Conservation (phyloP, 495 filamentous ascomycete genomes). For the Hyaloscypha finlandica region DNA sequence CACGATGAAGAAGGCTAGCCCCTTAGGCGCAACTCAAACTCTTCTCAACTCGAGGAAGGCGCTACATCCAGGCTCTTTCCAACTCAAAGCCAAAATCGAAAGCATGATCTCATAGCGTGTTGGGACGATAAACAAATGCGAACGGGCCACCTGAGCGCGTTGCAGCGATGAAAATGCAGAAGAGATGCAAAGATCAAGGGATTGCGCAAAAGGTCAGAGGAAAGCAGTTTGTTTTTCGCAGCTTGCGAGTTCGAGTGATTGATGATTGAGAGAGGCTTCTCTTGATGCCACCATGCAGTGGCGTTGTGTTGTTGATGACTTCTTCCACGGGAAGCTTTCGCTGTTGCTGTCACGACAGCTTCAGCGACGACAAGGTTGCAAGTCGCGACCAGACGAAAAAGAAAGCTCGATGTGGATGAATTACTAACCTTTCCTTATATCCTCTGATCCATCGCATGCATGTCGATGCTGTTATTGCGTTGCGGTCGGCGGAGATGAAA, state of each 20-base stretch:
- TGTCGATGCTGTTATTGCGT: not conserved
- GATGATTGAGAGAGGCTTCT: not conserved
- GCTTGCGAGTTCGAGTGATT: not conserved
- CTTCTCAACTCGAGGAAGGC: not conserved
- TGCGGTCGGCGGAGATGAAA: not conserved
- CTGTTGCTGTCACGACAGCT: too few species aligned
- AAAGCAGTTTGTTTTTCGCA: not conserved
- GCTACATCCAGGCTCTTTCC: not conserved
- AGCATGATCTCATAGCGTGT: slow-evolving; percentile 1
- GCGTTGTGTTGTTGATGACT: not conserved
- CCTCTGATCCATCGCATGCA: not conserved
- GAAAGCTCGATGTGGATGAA: not conserved
- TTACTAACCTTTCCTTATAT: not conserved
- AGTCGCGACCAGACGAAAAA: not conserved
- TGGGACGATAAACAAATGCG: not conserved
- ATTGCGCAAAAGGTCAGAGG: not conserved
- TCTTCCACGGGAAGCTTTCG: not conserved
- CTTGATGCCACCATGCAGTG: not conserved
- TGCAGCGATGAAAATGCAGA: not conserved
- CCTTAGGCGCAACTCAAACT: not conserved
- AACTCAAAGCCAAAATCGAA: not conserved
- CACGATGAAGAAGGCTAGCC: not conserved
- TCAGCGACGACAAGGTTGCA: not conserved
- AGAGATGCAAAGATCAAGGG: not conserved
- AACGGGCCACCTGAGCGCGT: not conserved